Percentiles rank a stretch among this genome's conserved stretches.
phyloP scores from a whole-genome alignment of 805 yeast species.

The Scheffersomyces coipomensis region DNA sequence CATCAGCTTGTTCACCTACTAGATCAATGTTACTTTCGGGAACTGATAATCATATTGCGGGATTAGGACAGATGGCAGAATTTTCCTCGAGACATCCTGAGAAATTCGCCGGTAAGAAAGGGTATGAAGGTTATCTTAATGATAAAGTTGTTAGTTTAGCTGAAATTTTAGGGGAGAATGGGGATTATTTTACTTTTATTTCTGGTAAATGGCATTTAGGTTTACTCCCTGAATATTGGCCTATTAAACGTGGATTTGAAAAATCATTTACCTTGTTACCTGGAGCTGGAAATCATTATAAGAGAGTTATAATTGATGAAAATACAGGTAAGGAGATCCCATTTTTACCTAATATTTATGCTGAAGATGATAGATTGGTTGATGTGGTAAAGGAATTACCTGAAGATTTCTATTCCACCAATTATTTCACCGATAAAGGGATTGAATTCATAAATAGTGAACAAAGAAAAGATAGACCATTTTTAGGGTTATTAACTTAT shows the following conservation, averaged over 20 bases:
- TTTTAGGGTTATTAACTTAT: conserved; percentile 53
- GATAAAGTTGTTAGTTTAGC: conserved; percentile 53
- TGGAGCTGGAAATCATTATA: conserved; percentile 59
- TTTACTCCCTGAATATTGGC: conserved; percentile 45
- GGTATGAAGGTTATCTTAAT: conserved; percentile 56
- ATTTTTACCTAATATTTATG: conserved; percentile 40
- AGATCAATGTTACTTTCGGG: conserved; percentile 61
- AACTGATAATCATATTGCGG: conserved; percentile 61
- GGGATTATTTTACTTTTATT: conserved; percentile 48
- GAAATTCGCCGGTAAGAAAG: conserved; percentile 43
- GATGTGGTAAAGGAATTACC: conserved; percentile 40
- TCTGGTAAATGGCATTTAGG: conserved; percentile 68
- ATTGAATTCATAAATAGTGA: conserved; percentile 32
- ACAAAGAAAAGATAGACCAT: conserved; percentile 45
- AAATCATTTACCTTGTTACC: conserved; percentile 49
- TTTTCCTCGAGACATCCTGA: conserved; percentile 37
- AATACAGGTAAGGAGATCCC: conserved; percentile 23
- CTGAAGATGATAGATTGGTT: conserved; percentile 34
- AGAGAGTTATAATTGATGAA: conserved; percentile 38
- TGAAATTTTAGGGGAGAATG: conserved; percentile 46
- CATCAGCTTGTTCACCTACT: conserved; percentile 65
- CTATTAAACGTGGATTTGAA: conserved; percentile 49
- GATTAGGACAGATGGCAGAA: conserved; percentile 59
- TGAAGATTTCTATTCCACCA: conserved; percentile 47
- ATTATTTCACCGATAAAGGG: conserved; percentile 43